Evolutionary conservation across 331 rosid species (phyloP), one percentile per base, ranked within the genome.

Genomic region (Malus hybrid): DNA sequence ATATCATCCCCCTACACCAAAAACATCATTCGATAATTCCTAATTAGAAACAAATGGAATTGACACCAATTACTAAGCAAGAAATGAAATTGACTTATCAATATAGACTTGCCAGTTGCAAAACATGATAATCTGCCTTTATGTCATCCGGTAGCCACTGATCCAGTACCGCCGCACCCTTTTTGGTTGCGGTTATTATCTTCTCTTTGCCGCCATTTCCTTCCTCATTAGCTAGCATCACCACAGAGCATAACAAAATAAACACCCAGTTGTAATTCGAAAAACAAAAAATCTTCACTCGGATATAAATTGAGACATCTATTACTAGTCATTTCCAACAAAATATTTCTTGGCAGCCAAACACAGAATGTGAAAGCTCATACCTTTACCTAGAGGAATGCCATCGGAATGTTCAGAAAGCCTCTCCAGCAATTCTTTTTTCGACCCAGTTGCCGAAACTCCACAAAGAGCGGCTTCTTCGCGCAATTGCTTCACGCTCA

Each of bases 161-260:
- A 75, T 95, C 99, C 79, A 92, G 84, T 39, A 95, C 91, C 16
- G 97, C 97, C 1, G 88, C 86, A n/a, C 99, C 99, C 84, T 95
- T 95, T 73, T 90, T 92, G 79, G 96, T 92, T 3, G 96, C 89
- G 3, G 97, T 95, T 56, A 89, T 85, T 33, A 86, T 83, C 85
- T 86, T 92, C 81, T 89, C 96, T 77, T 81, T 78, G 71, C 34
- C 57, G 3, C n/a, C 82, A 58, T 68, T 48, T 70, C 60, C 66
- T 63, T 80, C 88, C 74, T 81, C 82, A 64, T 81, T 84, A 72
- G 70, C 88, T 79, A 62, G 71, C 74, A 77, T 62, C 60, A 79
- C 18, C 12, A 63, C 52, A 58, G 64, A 77, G 63, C 22, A 65
- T 29, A 63, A 20, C 3, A 19, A 55, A 48, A 29, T 12, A 84